These are phyloP conservation scores for Trichosanthes cucumerina DNA, from an alignment of 306 rosid species.

Conservation along the genomic window DNA sequence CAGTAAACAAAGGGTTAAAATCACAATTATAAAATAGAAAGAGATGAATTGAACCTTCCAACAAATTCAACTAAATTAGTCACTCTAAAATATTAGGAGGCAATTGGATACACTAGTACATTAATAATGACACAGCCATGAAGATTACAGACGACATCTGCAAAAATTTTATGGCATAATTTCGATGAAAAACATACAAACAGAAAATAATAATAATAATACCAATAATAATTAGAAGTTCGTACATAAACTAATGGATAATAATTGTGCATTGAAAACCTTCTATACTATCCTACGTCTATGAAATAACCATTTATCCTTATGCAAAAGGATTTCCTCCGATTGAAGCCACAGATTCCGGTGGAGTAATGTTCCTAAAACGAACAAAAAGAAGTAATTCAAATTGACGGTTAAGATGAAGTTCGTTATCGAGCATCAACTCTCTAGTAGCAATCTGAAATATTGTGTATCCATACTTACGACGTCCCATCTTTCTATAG, in stretches of 20 bases:
- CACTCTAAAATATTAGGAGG: not conserved
- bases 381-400: not conserved
- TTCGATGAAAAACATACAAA: not conserved
- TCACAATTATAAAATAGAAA: not conserved
- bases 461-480: not conserved
- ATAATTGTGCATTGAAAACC: not conserved
- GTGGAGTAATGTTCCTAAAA: conserved; percentile 53
- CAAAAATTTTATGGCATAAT: not conserved
- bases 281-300: not conserved
- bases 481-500: too few species aligned
- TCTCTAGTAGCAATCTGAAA: not conserved
- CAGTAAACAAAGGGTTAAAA: not conserved
- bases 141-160: not conserved
- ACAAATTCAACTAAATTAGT: not conserved
- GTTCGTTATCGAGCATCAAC: not conserved
- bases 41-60: not conserved
- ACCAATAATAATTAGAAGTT: not conserved
- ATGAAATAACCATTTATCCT: conserved; percentile 2
- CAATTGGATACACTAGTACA: not conserved
- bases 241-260: not conserved
- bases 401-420: not conserved
- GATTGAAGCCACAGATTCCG: conserved; percentile 50
- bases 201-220: not conserved
- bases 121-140: not conserved
- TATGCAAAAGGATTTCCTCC: conserved; percentile 95